Conservation (phyloP, 495 filamentous ascomycete genomes). For the Trichoderma reesei region DNA sequence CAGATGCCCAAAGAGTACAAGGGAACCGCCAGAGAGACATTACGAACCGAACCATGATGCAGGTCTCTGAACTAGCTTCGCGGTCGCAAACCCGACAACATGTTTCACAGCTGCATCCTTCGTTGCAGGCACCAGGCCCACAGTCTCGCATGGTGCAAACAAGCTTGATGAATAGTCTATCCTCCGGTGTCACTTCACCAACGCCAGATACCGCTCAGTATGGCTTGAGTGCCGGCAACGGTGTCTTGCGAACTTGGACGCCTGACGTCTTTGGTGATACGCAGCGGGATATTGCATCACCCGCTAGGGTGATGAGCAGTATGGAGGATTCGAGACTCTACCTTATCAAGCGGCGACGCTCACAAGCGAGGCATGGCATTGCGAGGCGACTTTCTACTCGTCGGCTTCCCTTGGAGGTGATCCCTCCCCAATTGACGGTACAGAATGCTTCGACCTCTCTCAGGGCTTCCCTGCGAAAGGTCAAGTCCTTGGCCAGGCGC, state of each 20-base stretch:
- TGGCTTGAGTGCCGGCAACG: neutral
- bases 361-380: neutral
- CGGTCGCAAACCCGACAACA: neutral
- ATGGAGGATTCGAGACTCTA: neutral
- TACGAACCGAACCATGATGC: neutral
- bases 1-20: neutral
- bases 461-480: neutral
- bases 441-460: neutral
- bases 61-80: neutral
- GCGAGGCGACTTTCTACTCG: neutral
- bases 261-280: neutral
- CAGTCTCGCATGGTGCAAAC: neutral
- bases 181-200: neutral
- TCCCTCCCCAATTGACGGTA: neutral
- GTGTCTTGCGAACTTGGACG: too few relatives aligned
- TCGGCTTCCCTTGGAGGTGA: neutral
- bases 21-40: neutral
- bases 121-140: neutral
- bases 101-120: neutral
- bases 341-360: neutral
- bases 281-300: neutral
- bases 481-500: neutral
- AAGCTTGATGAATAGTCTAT: neutral
- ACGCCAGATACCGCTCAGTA: neutral
- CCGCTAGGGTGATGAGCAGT: too few relatives aligned